Conservation (phyloP, 805 yeast genomes). For the Zygosaccharomyces siamensis region DNA sequence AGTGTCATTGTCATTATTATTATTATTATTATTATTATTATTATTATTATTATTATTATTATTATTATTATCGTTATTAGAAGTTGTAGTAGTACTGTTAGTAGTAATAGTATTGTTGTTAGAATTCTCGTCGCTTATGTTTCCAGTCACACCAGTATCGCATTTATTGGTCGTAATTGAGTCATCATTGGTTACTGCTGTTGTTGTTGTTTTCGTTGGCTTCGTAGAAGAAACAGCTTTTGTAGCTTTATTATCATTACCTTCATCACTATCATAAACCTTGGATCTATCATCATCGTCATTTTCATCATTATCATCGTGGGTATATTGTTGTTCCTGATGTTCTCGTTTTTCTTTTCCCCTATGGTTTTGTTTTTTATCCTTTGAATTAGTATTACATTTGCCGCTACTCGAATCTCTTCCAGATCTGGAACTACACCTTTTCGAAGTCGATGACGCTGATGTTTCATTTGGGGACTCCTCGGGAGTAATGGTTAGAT, state of each 20-base stretch:
- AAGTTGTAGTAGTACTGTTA: neutral
- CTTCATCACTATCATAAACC: conserved; percentile 10
- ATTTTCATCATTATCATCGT: conserved; percentile 10
- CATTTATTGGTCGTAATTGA: neutral
- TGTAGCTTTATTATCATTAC: conserved; percentile 6
- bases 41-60: neutral
- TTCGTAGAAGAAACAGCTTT: conserved; percentile 1
- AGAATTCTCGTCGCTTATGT: conserved; percentile 7
- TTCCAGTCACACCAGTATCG: neutral
- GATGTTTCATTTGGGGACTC: neutral
- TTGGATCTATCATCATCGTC: conserved; percentile 9
- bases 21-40: no score
- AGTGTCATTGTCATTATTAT: conserved; percentile 32
- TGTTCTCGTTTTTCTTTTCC: neutral
- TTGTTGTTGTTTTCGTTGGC: neutral
- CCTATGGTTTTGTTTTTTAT: neutral
- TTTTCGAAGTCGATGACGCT: neutral
- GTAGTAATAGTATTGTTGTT: neutral
- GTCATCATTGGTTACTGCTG: neutral
- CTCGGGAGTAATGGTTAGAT: conserved; percentile 16
- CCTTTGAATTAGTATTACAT: neutral
- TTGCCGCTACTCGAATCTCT: conserved; percentile 7
- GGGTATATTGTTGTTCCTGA: conserved; percentile 3
- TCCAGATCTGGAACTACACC: conserved; percentile 10
- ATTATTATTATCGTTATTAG: neutral